phyloP scores from a whole-genome alignment of 129 eudicot genomes.

The Arctium minus region DNA sequence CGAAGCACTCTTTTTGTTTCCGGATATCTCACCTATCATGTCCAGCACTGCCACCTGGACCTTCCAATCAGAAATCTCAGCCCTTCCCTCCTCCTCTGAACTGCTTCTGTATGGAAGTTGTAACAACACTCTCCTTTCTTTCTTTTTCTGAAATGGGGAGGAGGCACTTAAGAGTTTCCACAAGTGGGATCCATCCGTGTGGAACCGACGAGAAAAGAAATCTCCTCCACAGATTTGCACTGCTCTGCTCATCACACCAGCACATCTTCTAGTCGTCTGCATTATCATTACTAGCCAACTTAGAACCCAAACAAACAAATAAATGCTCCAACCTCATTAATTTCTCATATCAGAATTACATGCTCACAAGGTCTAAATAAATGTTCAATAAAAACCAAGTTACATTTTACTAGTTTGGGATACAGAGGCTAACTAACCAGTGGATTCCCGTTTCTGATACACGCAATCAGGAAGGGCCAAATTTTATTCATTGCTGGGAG shows the following conservation, averaged over 20 bases:
- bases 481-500: slow-evolving; percentile 95
- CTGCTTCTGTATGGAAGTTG: slow-evolving; percentile 75
- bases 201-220: slow-evolving; percentile 88
- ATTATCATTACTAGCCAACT: not conserved
- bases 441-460: slow-evolving; percentile 65
- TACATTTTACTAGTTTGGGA: not conserved
- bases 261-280: slow-evolving; percentile 72
- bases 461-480: slow-evolving; percentile 91
- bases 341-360: not conserved
- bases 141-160: slow-evolving; percentile 65
- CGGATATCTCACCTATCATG: slow-evolving; percentile 73
- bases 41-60: slow-evolving; percentile 78
- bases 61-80: slow-evolving; percentile 70
- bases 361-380: not conserved
- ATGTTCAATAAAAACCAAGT: not conserved
- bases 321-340: not conserved
- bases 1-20: slow-evolving; percentile 63
- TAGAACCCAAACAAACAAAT: not conserved
- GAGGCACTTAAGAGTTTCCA: slow-evolving; percentile 69
- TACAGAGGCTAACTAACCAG: slow-evolving; percentile 45
- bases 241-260: slow-evolving; percentile 48
- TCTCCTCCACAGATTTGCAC: slow-evolving; percentile 93
- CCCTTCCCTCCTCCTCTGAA: slow-evolving; percentile 35
- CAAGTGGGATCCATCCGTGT: slow-evolving; percentile 68
- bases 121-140: slow-evolving; percentile 41